phyloP scores from a whole-genome alignment of 208 protist species.

The Trypanosoma avium region DNA sequence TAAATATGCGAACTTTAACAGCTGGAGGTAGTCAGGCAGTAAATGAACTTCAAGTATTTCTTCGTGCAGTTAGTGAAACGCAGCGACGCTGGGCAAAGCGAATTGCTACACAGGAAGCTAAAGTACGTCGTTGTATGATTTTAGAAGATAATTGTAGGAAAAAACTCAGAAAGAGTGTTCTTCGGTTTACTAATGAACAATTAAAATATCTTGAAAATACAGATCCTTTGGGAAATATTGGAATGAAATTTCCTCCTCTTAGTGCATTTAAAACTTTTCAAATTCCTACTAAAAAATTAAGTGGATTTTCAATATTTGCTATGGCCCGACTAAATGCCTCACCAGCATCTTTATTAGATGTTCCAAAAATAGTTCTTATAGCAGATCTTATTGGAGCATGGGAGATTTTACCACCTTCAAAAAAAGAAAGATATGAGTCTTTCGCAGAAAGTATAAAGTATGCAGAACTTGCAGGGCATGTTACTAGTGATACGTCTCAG shows the following conservation, averaged over 20 bases:
- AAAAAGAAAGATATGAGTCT: conserved; percentile 47
- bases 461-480: conserved; percentile 9
- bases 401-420: conserved; percentile 61
- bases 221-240: conserved; percentile 51
- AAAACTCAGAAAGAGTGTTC: conserved; percentile 52
- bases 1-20: too few relatives aligned
- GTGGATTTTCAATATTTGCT: conserved; percentile 69
- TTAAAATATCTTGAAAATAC: conserved; percentile 62
- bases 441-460: conserved; percentile 37
- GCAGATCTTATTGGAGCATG: conserved; percentile 70
- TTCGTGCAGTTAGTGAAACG: conserved; percentile 51
- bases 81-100: conserved; percentile 64
- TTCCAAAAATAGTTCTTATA: conserved; percentile 47
- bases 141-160: conserved; percentile 68
- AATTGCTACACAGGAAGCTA: conserved; percentile 58
- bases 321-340: conserved; percentile 56
- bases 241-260: conserved; percentile 30
- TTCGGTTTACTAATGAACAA: conserved; percentile 46
- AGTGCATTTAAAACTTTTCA: conserved; percentile 42
- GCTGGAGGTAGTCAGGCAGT: conserved; percentile 35
- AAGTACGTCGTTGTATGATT: conserved; percentile 76
- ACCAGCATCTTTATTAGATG: conserved; percentile 29
- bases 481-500: not conserved
- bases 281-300: conserved; percentile 51
- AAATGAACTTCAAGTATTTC: conserved; percentile 68